These are phyloP conservation scores for Talaromyces sp. DNA, from an alignment of 2,329 filamentous ascomycete species.

Conservation along the genomic window DNA sequence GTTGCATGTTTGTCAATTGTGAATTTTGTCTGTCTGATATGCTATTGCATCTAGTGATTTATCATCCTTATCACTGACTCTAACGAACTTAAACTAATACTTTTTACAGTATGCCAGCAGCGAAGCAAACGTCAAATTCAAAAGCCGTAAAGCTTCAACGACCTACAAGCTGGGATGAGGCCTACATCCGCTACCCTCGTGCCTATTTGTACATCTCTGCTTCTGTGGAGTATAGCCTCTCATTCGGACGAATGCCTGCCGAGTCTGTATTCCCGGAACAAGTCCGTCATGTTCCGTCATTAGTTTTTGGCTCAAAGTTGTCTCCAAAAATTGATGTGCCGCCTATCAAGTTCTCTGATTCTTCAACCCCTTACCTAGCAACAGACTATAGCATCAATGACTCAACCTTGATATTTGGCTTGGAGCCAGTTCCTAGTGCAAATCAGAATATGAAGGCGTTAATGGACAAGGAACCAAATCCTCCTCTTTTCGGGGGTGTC, in stretches of 20 bases:
- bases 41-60: not conserved
- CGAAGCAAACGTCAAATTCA: not conserved
- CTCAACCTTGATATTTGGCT: not conserved
- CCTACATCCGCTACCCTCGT: slow-evolving; percentile 25
- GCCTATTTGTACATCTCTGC: slow-evolving; percentile 30
- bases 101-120: not conserved
- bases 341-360: not conserved
- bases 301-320: not conserved
- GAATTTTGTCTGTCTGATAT: not conserved
- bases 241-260: not conserved
- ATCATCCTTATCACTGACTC: not conserved
- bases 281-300: not conserved
- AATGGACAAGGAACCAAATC: not conserved
- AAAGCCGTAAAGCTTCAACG: slow-evolving; percentile 17
- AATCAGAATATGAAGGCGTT: not conserved
- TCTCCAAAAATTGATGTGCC: not conserved
- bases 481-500: not conserved
- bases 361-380: not conserved
- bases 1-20: not conserved
- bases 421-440: not conserved
- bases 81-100: not conserved
- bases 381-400: not conserved
- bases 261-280: not conserved
- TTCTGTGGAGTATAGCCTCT: slow-evolving; percentile 26
- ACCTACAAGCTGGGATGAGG: slow-evolving; percentile 26